Evolutionary conservation across 345 rosid genomes (phyloP).

Genomic region (Geranium brycei): DNA sequence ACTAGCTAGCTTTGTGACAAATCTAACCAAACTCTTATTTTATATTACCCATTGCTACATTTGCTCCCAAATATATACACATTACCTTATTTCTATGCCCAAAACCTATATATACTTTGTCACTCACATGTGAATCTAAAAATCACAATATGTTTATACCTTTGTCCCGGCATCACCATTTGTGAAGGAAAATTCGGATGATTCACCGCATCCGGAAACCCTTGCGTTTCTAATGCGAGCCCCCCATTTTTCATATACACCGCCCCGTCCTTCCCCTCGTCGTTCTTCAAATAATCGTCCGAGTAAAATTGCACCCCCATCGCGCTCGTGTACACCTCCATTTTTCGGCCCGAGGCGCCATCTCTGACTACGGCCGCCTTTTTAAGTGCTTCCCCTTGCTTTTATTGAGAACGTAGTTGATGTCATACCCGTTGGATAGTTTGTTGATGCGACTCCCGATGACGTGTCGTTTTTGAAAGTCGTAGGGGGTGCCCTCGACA

Average conservation of each 20-base stretch:
- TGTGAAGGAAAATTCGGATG: conserved; percentile 66
- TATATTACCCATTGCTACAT: too few relatives aligned
- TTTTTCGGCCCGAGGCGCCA: conserved; percentile 42
- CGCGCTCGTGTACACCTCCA: conserved; percentile 61
- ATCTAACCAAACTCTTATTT: too few relatives aligned
- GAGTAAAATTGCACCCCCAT: conserved; percentile 72
- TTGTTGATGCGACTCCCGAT: conserved; percentile 40
- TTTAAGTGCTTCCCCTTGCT: conserved; percentile 19
- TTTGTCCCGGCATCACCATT: conserved; percentile 44
- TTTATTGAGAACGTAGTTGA: conserved; percentile 51
- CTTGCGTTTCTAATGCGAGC: conserved; percentile 65
- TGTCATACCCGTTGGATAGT: conserved; percentile 56
- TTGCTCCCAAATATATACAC: too few relatives aligned
- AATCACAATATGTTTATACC: conserved; percentile 50
- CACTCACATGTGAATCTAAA: conserved; percentile 37
- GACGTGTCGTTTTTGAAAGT: conserved; percentile 35
- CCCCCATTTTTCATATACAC: conserved; percentile 46
- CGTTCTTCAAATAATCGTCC: conserved; percentile 31
- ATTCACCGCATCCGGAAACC: conserved; percentile 74
- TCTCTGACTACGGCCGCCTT: conserved; percentile 48
- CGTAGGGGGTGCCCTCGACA: conserved; percentile 45
- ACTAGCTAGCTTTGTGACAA: too few relatives aligned
- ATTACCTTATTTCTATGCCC: too few relatives aligned
- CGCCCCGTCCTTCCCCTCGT: conserved; percentile 38
- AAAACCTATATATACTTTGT: too few relatives aligned